These are phyloP conservation scores for Monilinia polystroma DNA, from an alignment of 2,329 filamentous ascomycete species.

Conservation along the genomic window DNA sequence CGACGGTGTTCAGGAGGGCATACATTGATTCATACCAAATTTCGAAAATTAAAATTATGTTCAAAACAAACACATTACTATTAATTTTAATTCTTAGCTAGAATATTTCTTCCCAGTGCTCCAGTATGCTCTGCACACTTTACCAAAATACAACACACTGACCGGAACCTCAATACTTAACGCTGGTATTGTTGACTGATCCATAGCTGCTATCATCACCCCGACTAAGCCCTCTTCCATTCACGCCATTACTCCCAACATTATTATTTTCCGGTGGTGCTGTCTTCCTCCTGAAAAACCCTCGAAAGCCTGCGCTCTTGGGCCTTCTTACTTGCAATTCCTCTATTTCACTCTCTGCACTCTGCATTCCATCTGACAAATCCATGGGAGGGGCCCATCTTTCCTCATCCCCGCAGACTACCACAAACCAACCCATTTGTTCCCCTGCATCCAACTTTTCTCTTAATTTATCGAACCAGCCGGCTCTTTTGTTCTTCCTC, in stretches of 20 bases:
- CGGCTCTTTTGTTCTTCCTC: slow-evolving; percentile 35
- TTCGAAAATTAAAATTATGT: neutral
- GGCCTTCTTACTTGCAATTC: slow-evolving; percentile 45
- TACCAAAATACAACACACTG: neutral
- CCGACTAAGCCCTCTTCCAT: slow-evolving; percentile 13
- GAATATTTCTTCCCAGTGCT: neutral
- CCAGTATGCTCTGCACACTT: neutral
- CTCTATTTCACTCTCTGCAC: slow-evolving; percentile 46
- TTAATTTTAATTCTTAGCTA: neutral
- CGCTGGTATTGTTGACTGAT: neutral
- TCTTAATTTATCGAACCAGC: slow-evolving; percentile 58
- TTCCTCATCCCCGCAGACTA: slow-evolving; percentile 61
- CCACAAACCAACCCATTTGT: slow-evolving; percentile 61
- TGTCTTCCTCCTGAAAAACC: slow-evolving; percentile 42
- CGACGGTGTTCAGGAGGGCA: slow-evolving; percentile 17
- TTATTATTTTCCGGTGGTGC: neutral
- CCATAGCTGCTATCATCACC: slow-evolving; percentile 1
- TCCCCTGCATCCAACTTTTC: slow-evolving; percentile 56
- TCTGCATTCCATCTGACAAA: slow-evolving; percentile 21
- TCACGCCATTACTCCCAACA: neutral
- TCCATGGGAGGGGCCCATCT: slow-evolving; percentile 45
- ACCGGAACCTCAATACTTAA: neutral
- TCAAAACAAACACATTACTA: neutral
- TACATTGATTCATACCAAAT: neutral
- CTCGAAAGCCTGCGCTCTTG: slow-evolving; percentile 43